Evolutionary conservation across 2,329 filamentous ascomycete genomes (phyloP).

Genomic region (Phyllosticta citribraziliensis): DNA sequence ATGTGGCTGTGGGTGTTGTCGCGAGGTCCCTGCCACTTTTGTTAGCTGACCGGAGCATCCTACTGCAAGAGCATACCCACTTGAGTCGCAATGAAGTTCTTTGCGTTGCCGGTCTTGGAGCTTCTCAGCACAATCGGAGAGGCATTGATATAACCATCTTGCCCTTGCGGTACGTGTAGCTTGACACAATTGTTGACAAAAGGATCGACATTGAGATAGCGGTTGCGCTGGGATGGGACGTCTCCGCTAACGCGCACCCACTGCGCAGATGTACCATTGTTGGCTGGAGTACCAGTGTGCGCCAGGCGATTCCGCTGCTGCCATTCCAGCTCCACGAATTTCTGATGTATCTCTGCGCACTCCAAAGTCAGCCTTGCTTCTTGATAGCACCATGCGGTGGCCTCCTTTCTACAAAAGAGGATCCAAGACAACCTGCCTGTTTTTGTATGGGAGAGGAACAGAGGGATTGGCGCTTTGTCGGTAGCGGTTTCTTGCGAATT

Average conservation of each 20-base stretch:
- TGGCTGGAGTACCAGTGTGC: constrained; percentile 23
- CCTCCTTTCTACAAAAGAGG: constrained; percentile 2
- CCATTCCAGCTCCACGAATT: constrained; percentile 54
- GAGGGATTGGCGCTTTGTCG: constrained; percentile 4
- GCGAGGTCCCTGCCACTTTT: constrained; percentile 56
- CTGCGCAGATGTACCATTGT: constrained; percentile 30
- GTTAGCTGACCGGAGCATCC: neutral
- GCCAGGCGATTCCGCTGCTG: constrained; percentile 46
- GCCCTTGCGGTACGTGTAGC: constrained; percentile 63
- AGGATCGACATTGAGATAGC: constrained; percentile 82
- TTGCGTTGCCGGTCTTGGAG: constrained; percentile 29
- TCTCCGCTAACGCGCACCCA: constrained; percentile 51
- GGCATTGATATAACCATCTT: constrained; percentile 45
- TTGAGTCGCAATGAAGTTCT: constrained; percentile 82
- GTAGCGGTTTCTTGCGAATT: neutral
- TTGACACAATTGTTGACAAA: constrained; percentile 80
- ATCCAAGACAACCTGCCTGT: constrained; percentile 37
- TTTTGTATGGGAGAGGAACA: constrained; percentile 42
- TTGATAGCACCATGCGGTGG: neutral
- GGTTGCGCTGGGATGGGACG: constrained; percentile 57
- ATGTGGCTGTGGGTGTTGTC: constrained; percentile 65
- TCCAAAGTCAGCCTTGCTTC: constrained; percentile 8
- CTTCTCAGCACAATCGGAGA: constrained; percentile 36
- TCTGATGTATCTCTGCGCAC: constrained; percentile 44
- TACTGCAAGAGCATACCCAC: constrained; percentile 20